These are phyloP conservation scores for Castanea sativa DNA, from an alignment of 306 rosid species.

Conservation along the genomic window DNA sequence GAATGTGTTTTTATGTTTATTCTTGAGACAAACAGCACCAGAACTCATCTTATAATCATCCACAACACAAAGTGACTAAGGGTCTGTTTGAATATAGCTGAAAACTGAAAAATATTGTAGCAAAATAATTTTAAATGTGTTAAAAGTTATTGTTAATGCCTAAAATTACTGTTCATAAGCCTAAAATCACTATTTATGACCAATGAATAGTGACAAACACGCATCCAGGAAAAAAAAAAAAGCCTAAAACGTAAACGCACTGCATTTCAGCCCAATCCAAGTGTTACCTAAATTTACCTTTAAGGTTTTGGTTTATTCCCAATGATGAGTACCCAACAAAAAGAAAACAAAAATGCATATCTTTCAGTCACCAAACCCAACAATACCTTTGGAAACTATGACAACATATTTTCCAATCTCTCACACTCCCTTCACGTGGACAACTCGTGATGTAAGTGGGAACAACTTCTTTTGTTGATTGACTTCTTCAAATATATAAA, in stretches of 20 bases:
- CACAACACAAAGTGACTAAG: constrained; percentile 13
- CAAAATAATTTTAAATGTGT: no score
- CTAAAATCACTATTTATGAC: no score
- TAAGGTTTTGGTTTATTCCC: constrained; percentile 18
- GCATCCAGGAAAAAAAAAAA: no score
- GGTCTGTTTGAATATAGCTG: no score
- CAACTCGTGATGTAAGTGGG: constrained; percentile 62
- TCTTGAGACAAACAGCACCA: no score
- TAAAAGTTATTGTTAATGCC: no score
- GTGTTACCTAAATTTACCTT: constrained; percentile 3
- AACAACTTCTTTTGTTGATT: not conserved
- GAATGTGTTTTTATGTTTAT: no score
- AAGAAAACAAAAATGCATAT: constrained; percentile 4
- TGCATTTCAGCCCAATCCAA: no score
- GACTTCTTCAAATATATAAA: constrained; percentile 10
- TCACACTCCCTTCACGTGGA: constrained; percentile 82
- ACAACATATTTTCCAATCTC: constrained; percentile 11
- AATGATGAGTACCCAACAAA: constrained; percentile 38
- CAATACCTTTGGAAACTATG: constrained; percentile 23
- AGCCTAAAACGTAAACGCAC: no score
- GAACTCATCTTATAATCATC: not conserved
- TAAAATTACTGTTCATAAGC: no score
- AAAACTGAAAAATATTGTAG: no score
- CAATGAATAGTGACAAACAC: no score
- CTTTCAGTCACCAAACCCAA: constrained; percentile 37